Evolutionary conservation across 2,329 filamentous ascomycete genomes (phyloP), one percentile per base, ranked within the genome.

Genomic region (Huntiella bhutanensis): DNA sequence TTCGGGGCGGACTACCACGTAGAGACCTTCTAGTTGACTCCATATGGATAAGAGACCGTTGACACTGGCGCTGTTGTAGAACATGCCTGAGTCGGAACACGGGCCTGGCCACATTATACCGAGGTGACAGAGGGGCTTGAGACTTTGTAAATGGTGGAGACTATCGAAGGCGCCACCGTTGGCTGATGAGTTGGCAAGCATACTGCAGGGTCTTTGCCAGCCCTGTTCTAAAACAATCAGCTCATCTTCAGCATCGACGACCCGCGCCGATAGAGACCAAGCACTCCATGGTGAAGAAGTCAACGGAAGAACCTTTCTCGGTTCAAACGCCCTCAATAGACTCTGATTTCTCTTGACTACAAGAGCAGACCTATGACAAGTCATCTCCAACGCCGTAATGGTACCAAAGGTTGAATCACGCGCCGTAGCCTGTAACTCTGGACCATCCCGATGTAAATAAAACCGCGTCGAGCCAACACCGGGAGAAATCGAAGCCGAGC

Each of bases 21-120:
- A 49, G 12, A 49, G 16, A n/a, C 41, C 37, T 6, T 39, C n/a
- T 5, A 49, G 36, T 6, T 40, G 36, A 13, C 47, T 49, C 47
- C 47, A 49, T 7, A 49, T 15, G 12, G 19, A 28, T 13, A 45
- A 11, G 4, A 49, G 34, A 15, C 42, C 42, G 7, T n/a, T 34
- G 13, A 49, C 32, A 33, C 42, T 41, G 12, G 28, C 40, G 15
- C 33, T 33, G 13, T 41, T 34, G 28, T 45, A 45, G 33, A 49
- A 49, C 4, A 49, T 38, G 4, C 47, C 47, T 0, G 32, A 36
- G 12, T 49, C 47, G 12, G 47, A 42, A 16, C 41, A 43, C 8
- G 47, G 47, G 6, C 47, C 47, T 3, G 47, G 47, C 47, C 47
- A 49, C 42, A 45, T 45, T 12, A 49, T 28, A 10, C 41, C 47